A percentile compares a stretch with the other conserved stretches of the same genome.
Evolutionary conservation across 129 eudicot genomes (phyloP).

Genomic region (Scalesia atractyloides): DNA sequence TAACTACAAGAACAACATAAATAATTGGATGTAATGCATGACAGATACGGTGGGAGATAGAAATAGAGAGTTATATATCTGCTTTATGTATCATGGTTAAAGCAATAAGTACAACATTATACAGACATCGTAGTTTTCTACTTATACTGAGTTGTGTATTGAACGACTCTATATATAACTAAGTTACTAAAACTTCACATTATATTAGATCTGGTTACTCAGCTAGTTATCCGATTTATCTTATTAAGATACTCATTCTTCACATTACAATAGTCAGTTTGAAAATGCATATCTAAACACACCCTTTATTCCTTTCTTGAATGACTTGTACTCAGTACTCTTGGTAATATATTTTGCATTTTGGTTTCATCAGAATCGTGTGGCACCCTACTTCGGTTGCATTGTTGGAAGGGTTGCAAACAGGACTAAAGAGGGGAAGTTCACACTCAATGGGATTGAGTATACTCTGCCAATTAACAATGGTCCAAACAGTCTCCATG

Average conservation of each 20-base stretch:
- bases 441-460: slow-evolving; percentile 61
- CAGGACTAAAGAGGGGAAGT: slow-evolving; percentile 93
- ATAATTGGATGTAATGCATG: no score
- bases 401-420: slow-evolving; percentile 97
- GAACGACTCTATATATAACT: no score
- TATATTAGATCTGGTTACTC: no score
- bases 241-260: neutral
- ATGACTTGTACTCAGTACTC: neutral
- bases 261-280: neutral
- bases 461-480: slow-evolving; percentile 70
- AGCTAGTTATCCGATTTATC: no score
- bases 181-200: no score
- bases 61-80: no score
- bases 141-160: no score
- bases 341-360: neutral
- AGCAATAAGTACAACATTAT: no score
- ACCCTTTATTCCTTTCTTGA: slow-evolving; percentile 5
- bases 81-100: no score
- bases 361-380: slow-evolving; percentile 60
- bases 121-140: no score
- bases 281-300: neutral
- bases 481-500: slow-evolving; percentile 91
- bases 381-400: slow-evolving; percentile 87
- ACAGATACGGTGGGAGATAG: no score
- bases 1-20: no score